Evolutionary conservation across 2,329 filamentous ascomycete species (phyloP).

Genomic region (Hypoxylon sp.): DNA sequence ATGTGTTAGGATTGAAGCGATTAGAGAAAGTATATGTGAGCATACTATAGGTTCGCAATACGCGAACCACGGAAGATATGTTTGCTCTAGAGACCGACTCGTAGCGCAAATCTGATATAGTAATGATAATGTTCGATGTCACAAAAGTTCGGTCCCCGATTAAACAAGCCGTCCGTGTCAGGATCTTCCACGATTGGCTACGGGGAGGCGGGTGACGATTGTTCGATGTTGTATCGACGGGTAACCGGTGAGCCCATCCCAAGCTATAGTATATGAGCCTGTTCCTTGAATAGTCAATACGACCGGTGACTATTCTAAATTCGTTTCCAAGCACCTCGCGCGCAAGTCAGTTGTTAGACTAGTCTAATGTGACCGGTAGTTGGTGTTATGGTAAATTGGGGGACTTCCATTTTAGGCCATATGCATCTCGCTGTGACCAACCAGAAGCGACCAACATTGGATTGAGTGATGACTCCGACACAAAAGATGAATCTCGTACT

Average conservation of each 20-base stretch:
- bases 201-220: slow-evolving; percentile 28
- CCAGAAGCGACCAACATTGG: slow-evolving; percentile 43
- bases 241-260: slow-evolving; percentile 36
- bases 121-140: slow-evolving; percentile 26
- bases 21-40: slow-evolving; percentile 17
- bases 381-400: slow-evolving; percentile 40
- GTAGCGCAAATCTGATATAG: slow-evolving; percentile 26
- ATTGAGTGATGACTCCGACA: slow-evolving; percentile 41
- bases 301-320: slow-evolving; percentile 34
- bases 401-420: slow-evolving; percentile 50
- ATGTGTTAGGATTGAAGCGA: slow-evolving; percentile 24
- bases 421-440: slow-evolving; percentile 49
- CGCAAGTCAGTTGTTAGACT: slow-evolving; percentile 29
- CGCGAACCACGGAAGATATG: slow-evolving; percentile 27
- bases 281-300: slow-evolving; percentile 35
- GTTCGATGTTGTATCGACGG: slow-evolving; percentile 40
- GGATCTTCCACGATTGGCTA: slow-evolving; percentile 37
- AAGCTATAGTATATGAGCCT: slow-evolving; percentile 40
- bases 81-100: slow-evolving; percentile 26
- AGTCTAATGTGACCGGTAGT: slow-evolving; percentile 40
- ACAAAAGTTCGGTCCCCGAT: slow-evolving; percentile 17
- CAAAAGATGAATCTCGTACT: slow-evolving; percentile 40
- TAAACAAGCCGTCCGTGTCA: slow-evolving; percentile 23
- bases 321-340: slow-evolving; percentile 29
- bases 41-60: slow-evolving; percentile 20